A percentile compares a stretch with the other conserved stretches of the same genome.
Conservation (phyloP, 352 stramenopile genomes). For the Phytophthora syringae region DNA sequence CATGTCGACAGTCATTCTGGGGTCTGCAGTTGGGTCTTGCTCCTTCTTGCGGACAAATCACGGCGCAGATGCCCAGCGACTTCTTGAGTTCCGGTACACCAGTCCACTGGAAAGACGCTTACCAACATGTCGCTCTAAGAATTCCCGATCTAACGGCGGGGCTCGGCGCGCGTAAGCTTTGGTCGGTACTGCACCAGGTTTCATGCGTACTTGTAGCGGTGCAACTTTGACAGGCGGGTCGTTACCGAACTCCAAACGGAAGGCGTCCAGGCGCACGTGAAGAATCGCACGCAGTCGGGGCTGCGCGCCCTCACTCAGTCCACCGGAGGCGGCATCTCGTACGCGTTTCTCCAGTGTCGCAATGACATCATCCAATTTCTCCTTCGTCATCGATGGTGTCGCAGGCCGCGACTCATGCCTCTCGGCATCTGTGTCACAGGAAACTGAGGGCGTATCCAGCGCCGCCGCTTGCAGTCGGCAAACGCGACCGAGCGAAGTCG, state of each 20-base stretch:
- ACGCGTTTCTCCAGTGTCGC: background rate
- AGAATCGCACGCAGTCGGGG: background rate
- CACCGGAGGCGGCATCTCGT: background rate
- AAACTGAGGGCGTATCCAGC: background rate
- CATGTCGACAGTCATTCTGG: slow-evolving; percentile 33
- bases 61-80: slow-evolving; percentile 14
- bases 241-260: slow-evolving; percentile 18
- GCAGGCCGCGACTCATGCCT: slow-evolving; percentile 1
- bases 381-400: background rate
- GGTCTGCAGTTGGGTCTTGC: slow-evolving; percentile 11
- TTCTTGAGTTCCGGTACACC: slow-evolving; percentile 7
- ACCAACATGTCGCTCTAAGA: slow-evolving; percentile 2
- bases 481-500: background rate
- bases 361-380: background rate
- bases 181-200: background rate
- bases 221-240: slow-evolving; percentile 15
- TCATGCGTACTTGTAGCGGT: slow-evolving; percentile 16
- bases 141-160: background rate
- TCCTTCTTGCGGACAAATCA: slow-evolving; percentile 12
- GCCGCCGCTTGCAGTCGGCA: background rate
- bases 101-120: slow-evolving; percentile 1
- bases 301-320: background rate
- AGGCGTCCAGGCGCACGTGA: background rate
- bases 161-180: slow-evolving; percentile 4
- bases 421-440: background rate